Evolutionary conservation across 768 basidiomycete species (phyloP), one percentile per base, ranked within the genome.

Genomic region (Calvatia gigantea): DNA sequence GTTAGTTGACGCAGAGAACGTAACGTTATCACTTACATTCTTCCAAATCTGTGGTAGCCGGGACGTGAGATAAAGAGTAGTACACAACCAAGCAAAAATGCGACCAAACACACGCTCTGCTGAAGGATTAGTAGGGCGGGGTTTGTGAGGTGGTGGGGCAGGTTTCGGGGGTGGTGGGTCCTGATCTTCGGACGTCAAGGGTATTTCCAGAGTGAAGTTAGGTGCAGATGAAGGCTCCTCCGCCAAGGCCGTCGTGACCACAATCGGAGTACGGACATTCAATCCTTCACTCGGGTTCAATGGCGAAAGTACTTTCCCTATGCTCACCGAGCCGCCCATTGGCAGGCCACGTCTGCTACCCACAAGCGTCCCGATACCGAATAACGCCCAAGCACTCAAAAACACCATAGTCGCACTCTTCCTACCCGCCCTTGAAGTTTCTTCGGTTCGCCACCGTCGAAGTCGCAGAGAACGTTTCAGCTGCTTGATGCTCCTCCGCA

Each of bases 11-110:
- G 19, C 29, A 27, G 47, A 19, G 28, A 41, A 48, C 32, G 23
- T 14, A 23, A 33, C 51, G 4, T 29, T n/a, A 47, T 33, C 1
- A 84, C 93, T 68, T 69, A 97, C 95, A 65, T 98, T 98, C 71
- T 95, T 96, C 97, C 97, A 98, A 60, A 99, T 97, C 69, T 99
- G 97, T 19, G 97, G 97, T 63, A 99, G 71, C 57, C 97, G 84
- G 2, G 89, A 91, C 2, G 96, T 98, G 32, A 99, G 74, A 70
- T 99, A 99, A 14, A 98, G 74, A 0, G 85, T 90, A 1, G 95
- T 94, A 67, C 96, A 98, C 17, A 87, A 65, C 97, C 97, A 99
- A 7, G 97, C 95, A 52, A 89, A 94, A 51, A 94, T 82, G 2
- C 97, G 86, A 1, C 97, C 97, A 46, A 98, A 72, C 23, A 94